Conservation (phyloP, 2,329 filamentous ascomycete species). For the Fusarium papillatum region DNA sequence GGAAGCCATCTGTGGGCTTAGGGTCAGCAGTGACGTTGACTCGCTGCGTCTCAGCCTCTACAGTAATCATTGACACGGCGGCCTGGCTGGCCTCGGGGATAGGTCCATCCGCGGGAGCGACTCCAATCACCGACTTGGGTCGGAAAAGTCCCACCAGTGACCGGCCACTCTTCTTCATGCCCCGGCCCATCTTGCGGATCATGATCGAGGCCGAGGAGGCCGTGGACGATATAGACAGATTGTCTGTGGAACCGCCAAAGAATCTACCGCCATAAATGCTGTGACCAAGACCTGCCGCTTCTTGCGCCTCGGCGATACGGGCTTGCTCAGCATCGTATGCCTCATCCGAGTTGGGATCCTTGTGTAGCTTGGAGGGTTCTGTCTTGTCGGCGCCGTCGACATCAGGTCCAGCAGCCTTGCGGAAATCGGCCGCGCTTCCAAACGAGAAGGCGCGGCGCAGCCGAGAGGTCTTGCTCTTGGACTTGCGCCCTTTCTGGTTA, state of each 20-base stretch:
- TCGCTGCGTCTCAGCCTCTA: slow-evolving; percentile 90
- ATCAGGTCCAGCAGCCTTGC: slow-evolving; percentile 78
- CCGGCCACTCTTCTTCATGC: slow-evolving; percentile 94
- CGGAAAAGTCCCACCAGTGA: slow-evolving; percentile 95
- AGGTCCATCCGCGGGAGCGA: slow-evolving; percentile 77
- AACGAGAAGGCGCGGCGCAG: slow-evolving; percentile 96
- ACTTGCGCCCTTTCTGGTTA: slow-evolving; percentile 82
- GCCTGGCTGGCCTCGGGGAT: slow-evolving; percentile 79
- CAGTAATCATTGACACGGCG: slow-evolving; percentile 95
- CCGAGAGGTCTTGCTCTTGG: slow-evolving; percentile 88
- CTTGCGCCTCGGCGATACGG: slow-evolving; percentile 92
- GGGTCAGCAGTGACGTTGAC: slow-evolving; percentile 83
- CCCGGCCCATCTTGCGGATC: slow-evolving; percentile 98
- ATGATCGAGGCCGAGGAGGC: slow-evolving; percentile 92
- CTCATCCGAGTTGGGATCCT: slow-evolving; percentile 72
- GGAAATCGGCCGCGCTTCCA: slow-evolving; percentile 92
- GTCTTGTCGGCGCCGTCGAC: slow-evolving; percentile 50
- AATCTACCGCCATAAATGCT: slow-evolving; percentile 93
- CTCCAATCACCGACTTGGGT: slow-evolving; percentile 90
- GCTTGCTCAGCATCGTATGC: slow-evolving; percentile 89
- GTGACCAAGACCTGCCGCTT: slow-evolving; percentile 90
- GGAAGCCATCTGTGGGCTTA: slow-evolving; percentile 78
- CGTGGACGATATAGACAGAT: slow-evolving; percentile 91
- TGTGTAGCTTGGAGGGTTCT: slow-evolving; percentile 71
- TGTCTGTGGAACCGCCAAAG: slow-evolving; percentile 94